These are phyloP conservation scores for Claviceps humidiphila DNA, from an alignment of 2,329 filamentous ascomycete species.

Conservation along the genomic window DNA sequence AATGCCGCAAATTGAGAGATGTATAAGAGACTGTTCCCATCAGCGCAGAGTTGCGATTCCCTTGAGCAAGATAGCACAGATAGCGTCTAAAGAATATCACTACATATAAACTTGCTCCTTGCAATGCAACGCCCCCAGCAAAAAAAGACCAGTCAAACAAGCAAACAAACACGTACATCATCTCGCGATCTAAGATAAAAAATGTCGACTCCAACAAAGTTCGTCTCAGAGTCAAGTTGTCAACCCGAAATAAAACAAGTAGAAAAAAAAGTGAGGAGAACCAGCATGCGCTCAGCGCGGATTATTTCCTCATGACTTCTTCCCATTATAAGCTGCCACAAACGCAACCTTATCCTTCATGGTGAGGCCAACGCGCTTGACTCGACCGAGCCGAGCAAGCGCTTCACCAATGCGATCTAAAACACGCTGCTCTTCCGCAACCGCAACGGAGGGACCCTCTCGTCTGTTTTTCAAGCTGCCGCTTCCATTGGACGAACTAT, in stretches of 20 bases:
- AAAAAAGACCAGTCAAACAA: background rate
- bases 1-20: background rate
- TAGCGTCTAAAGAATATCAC: background rate
- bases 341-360: slow-evolving; percentile 75
- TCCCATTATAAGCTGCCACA: slow-evolving; percentile 49
- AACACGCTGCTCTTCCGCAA: slow-evolving; percentile 50
- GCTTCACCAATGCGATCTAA: slow-evolving; percentile 74
- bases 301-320: slow-evolving; percentile 16
- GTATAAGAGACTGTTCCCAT: too few species aligned
- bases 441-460: slow-evolving; percentile 16
- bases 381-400: slow-evolving; percentile 72
- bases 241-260: background rate
- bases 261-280: background rate
- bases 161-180: background rate
- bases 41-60: too few species aligned
- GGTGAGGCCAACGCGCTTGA: slow-evolving; percentile 78
- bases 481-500: slow-evolving; percentile 12
- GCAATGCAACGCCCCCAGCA: slow-evolving; percentile 10
- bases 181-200: background rate
- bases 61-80: too few species aligned
- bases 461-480: slow-evolving; percentile 17
- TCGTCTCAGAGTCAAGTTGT: background rate
- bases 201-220: too few species aligned
- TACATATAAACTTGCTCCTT: slow-evolving; percentile 7
- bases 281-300: background rate